Conservation (phyloP, 768 basidiomycete species). For the Boletales sp. region DNA sequence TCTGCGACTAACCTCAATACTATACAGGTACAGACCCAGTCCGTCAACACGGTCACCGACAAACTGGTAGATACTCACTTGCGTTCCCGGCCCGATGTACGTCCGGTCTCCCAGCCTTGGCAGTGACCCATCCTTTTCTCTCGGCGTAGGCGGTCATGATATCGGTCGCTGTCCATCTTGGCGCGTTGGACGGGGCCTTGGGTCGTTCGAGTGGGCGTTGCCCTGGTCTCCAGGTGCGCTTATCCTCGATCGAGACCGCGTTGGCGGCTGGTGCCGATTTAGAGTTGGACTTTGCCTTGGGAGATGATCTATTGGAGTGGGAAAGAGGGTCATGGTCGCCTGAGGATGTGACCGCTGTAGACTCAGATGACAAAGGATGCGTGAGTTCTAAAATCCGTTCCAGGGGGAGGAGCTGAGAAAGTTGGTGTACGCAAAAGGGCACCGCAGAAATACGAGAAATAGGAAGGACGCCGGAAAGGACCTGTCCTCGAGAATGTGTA, state of each 20-base stretch:
- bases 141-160: constrained; percentile 76
- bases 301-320: not conserved
- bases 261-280: not conserved
- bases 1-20: constrained; percentile 84
- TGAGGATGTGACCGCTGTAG: not conserved
- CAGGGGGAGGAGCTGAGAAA: constrained; percentile 66
- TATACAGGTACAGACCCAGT: constrained; percentile 24
- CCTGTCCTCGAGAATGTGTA: constrained; percentile 34
- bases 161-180: constrained; percentile 81
- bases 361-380: constrained; percentile 41
- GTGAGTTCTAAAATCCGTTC: constrained; percentile 63
- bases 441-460: constrained; percentile 84
- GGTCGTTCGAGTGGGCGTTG: constrained; percentile 20
- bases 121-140: constrained; percentile 82
- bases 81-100: constrained; percentile 86
- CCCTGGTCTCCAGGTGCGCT: constrained; percentile 75
- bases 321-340: not conserved
- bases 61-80: constrained; percentile 48
- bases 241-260: constrained; percentile 43
- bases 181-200: constrained; percentile 9
- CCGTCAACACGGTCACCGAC: not conserved
- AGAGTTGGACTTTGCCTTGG: constrained; percentile 1
- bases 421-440: constrained; percentile 75
- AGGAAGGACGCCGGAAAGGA: constrained; percentile 66
- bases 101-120: constrained; percentile 88